These are phyloP conservation scores for Thalassiosira profunda DNA, from an alignment of 108 stramenopile species.

Conservation along the genomic window DNA sequence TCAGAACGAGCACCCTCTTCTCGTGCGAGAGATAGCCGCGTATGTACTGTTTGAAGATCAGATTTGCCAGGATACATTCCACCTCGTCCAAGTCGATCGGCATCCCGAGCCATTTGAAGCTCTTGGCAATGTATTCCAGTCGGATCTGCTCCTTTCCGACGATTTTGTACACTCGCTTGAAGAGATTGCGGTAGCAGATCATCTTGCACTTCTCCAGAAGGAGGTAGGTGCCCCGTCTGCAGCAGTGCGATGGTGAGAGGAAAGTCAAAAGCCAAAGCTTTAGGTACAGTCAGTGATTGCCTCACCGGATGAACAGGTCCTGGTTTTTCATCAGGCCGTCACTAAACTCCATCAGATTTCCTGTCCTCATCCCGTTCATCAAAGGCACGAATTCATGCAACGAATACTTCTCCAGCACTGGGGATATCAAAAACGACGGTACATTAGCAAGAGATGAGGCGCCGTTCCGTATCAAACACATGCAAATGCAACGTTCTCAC, in stretches of 20 bases:
- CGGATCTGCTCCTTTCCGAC: slow-evolving; percentile 76
- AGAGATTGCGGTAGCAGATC: slow-evolving; percentile 95
- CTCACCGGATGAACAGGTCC: slow-evolving; percentile 78
- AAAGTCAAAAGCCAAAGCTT: not conserved
- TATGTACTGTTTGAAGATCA: slow-evolving; percentile 90
- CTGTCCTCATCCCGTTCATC: slow-evolving; percentile 77
- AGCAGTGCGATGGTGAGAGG: slow-evolving; percentile 6
- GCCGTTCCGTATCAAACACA: not conserved
- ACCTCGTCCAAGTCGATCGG: slow-evolving; percentile 95
- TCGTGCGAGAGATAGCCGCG: slow-evolving; percentile 95
- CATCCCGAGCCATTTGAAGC: slow-evolving; percentile 85
- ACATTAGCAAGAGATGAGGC: not conserved
- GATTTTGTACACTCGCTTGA: slow-evolving; percentile 86
- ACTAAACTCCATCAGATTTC: slow-evolving; percentile 92
- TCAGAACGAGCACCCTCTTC: slow-evolving; percentile 91
- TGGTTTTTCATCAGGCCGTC: slow-evolving; percentile 83
- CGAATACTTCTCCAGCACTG: slow-evolving; percentile 87
- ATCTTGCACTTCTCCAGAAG: slow-evolving; percentile 95
- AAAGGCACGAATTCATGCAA: slow-evolving; percentile 82
- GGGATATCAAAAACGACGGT: slow-evolving; percentile 10
- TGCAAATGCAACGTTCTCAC: slow-evolving; percentile 49
- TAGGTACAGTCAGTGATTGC: not conserved
- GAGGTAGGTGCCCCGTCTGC: slow-evolving; percentile 90
- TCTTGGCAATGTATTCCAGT: slow-evolving; percentile 63
- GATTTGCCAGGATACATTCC: slow-evolving; percentile 96